Conservation (phyloP, 2,329 filamentous ascomycete species). For the Biscogniauxia mediterranea region DNA sequence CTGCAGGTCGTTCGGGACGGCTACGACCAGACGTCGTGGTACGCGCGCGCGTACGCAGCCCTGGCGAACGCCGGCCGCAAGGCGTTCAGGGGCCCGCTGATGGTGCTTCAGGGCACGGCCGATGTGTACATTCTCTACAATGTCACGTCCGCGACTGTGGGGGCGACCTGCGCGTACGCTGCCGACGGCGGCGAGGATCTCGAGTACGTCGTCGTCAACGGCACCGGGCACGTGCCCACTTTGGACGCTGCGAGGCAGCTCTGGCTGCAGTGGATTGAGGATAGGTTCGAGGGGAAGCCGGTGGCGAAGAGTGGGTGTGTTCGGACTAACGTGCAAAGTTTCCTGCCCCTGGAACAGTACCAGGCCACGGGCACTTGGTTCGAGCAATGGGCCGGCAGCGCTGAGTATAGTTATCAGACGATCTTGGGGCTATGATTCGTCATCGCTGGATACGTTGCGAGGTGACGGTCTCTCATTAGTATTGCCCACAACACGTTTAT, state of each 20-base stretch:
- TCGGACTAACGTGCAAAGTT: constrained; percentile 12
- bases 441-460: too few species aligned
- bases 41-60: constrained; percentile 22
- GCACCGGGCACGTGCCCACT: constrained; percentile 20
- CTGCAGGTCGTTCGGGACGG: constrained; percentile 7
- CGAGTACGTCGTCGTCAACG: constrained; percentile 23
- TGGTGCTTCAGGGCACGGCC: constrained; percentile 36
- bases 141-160: constrained; percentile 14
- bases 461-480: too few species aligned
- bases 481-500: too few species aligned
- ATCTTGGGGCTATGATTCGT: constrained; percentile 15
- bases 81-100: constrained; percentile 35
- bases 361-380: constrained; percentile 17
- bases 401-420: constrained; percentile 17
- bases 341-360: constrained; percentile 16
- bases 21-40: constrained; percentile 22
- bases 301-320: constrained; percentile 12
- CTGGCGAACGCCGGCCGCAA: constrained; percentile 30
- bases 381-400: constrained; percentile 18
- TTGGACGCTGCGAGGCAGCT: constrained; percentile 19
- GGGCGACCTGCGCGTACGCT: constrained; percentile 9
- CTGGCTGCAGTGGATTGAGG: constrained; percentile 26
- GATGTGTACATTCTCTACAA: constrained; percentile 21
- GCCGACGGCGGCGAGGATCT: background rate
- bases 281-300: constrained; percentile 17